Percentiles rank a stretch among this genome's conserved stretches.
Evolutionary conservation across 2,329 filamentous ascomycete species (phyloP).

Genomic region (Anthostomella pinea): DNA sequence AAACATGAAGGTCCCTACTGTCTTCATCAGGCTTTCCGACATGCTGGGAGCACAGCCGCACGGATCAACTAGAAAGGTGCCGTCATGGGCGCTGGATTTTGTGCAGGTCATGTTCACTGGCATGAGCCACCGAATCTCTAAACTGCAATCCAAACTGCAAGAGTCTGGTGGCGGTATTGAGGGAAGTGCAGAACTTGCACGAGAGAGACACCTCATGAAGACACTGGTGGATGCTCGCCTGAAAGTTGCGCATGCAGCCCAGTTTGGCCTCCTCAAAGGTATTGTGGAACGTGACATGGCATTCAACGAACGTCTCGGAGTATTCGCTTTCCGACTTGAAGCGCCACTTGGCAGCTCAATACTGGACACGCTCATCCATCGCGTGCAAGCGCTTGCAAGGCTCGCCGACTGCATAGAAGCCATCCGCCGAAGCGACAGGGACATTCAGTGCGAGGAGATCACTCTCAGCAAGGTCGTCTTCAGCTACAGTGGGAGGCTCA

Average conservation of each 20-base stretch:
- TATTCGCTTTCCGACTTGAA: conserved; percentile 60
- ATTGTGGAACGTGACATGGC: conserved; percentile 60
- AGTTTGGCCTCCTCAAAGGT: conserved; percentile 53
- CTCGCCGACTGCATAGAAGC: conserved; percentile 68
- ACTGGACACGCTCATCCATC: conserved; percentile 55
- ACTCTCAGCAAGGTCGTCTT: conserved; percentile 65
- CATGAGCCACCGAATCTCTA: conserved; percentile 31
- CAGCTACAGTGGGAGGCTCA: conserved; percentile 53
- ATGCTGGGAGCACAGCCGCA: conserved; percentile 29
- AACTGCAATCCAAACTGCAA: conserved; percentile 1
- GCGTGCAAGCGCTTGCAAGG: conserved; percentile 65
- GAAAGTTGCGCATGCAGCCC: conserved; percentile 49
- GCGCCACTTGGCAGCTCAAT: conserved; percentile 58
- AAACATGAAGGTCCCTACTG: conserved; percentile 45
- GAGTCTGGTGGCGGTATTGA: conserved; percentile 7
- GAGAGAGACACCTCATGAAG: conserved; percentile 30
- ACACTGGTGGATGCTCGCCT: conserved; percentile 54
- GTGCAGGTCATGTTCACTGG: conserved; percentile 57
- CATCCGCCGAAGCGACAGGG: conserved; percentile 53
- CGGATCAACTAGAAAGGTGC: conserved; percentile 16
- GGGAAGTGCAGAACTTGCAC: conserved; percentile 2
- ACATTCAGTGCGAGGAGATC: conserved; percentile 56
- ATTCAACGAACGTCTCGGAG: conserved; percentile 57
- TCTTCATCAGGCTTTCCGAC: conserved; percentile 49
- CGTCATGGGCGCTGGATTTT: conserved; percentile 57